Conservation (phyloP, 2,329 filamentous ascomycete genomes). For the Aspergillus vadensis region DNA sequence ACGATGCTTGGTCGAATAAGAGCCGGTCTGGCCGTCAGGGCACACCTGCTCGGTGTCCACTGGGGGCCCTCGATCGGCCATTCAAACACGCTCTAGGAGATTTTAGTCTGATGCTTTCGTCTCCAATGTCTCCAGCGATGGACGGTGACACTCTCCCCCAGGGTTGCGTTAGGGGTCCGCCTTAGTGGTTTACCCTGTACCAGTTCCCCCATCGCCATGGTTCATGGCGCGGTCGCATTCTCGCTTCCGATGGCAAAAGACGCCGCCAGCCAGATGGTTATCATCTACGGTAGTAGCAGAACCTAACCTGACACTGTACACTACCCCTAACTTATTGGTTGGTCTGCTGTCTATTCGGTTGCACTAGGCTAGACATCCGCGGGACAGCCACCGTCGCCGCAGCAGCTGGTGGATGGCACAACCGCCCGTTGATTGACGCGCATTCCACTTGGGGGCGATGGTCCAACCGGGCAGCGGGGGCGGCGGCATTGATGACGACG, state of each 20-base stretch:
- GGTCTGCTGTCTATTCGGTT: no score
- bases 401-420: conserved; percentile 2
- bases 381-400: background rate
- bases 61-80: conserved; percentile 7
- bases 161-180: conserved; percentile 9
- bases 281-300: no score
- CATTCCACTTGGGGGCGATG: conserved; percentile 6
- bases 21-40: conserved; percentile 1
- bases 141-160: conserved; percentile 7
- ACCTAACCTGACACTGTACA: no score
- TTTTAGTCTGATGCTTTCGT: background rate
- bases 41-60: conserved; percentile 1
- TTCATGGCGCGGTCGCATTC: background rate
- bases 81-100: conserved; percentile 4
- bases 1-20: conserved; percentile 6
- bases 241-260: background rate
- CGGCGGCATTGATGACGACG: conserved; percentile 7
- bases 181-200: background rate
- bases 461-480: conserved; percentile 7
- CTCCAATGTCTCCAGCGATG: background rate
- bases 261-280: no score
- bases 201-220: background rate
- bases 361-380: background rate
- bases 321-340: no score
- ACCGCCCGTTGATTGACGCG: conserved; percentile 9